A percentile compares a stretch with the other conserved stretches of the same genome.
phyloP scores from a whole-genome alignment of 1,284 basidiomycete species.

The Trametes polyzona region DNA sequence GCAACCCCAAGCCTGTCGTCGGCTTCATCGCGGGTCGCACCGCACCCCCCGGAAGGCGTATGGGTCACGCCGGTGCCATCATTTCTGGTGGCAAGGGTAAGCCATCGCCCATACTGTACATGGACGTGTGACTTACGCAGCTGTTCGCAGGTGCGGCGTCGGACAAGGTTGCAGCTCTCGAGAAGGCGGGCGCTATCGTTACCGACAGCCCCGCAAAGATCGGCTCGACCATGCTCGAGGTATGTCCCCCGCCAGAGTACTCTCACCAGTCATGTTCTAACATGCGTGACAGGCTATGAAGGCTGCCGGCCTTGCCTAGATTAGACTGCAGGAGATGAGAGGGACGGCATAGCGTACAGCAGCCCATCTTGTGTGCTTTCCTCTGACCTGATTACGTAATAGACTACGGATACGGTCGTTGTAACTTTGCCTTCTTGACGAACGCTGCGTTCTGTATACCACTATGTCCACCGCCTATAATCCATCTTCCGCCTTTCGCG shows the following conservation, averaged over 20 bases:
- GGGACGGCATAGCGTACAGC: conserved; percentile 3
- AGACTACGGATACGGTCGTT: conserved; percentile 26
- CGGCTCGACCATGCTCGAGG: conserved; percentile 86
- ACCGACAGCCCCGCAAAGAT: conserved; percentile 97
- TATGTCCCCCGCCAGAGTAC: conserved; percentile 33
- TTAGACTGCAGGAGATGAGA: conserved; percentile 1
- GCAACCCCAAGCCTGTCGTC: conserved; percentile 93
- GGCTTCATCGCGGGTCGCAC: conserved; percentile 98
- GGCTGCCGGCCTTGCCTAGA: conserved; percentile 78
- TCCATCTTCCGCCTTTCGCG: conserved; percentile 56
- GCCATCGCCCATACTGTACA: conserved; percentile 17
- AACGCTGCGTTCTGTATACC: conserved; percentile 21
- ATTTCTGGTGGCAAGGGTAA: conserved; percentile 96
- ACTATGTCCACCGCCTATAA: conserved; percentile 35
- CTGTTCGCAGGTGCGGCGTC: conserved; percentile 75
- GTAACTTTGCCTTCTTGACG: conserved; percentile 16
- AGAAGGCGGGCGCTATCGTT: conserved; percentile 92
- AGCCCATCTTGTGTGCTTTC: conserved; percentile 6
- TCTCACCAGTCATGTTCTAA: neutral
- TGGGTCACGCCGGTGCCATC: conserved; percentile 99
- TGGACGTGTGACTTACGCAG: neutral
- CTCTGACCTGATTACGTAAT: conserved; percentile 35
- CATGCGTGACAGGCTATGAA: conserved; percentile 70
- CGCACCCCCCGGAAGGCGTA: conserved; percentile 95
- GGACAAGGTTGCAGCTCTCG: conserved; percentile 95